Base-by-base conservation (phyloP, 108 stramenopile species). In the Cyclotella sp. region DNA sequence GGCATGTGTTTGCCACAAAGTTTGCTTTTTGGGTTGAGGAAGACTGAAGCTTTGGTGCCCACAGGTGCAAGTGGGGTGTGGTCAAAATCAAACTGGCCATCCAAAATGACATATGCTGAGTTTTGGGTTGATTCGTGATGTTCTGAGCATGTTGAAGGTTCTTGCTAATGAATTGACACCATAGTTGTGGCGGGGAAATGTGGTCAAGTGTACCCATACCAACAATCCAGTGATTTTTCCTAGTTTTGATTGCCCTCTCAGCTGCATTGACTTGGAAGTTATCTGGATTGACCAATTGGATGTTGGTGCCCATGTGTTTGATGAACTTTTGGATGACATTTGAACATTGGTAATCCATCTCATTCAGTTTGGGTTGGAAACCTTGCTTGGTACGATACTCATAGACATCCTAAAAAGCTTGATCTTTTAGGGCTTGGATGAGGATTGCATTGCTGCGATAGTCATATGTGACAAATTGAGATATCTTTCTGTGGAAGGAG, bases 71-170 rank as follows among this genome's bases (percentile, higher is more conserved):
- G 16, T 39, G 69, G 69, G 10, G 69, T 70, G 2, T 22, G 34
- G 54, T 70, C 28, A 29, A 34, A 70, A 5, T 70, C 29, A 9
- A 55, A 57, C 45, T 30, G 54, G 21, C 84, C 81, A 26, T 75
- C 52, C 0, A 84, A 24, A n/a, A 46, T 41, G 1, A 43, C 66
- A 28, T 75, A n/a, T 60, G 12, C 83, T 80, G 16, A 75, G 46
- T 24, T 72, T 63, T 70, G 84, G 84, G 61, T 87, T 79, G 62
- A 75, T 21, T 19, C 81, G 80, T 5, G 81, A 79, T 18, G 41
- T 21, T 0, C 87, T 80, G 1, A 82, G 57, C 12, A 87, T 24
- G 66, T 87, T 84, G 16, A 87, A 45, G 15, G 75, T 73, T 54
- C 72, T 65, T 14, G 27, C 21, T 59, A 16, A 87, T 34, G 18